Conservation (phyloP, 192 early-diverging fungal genomes). For the Thamnidium elegans region DNA sequence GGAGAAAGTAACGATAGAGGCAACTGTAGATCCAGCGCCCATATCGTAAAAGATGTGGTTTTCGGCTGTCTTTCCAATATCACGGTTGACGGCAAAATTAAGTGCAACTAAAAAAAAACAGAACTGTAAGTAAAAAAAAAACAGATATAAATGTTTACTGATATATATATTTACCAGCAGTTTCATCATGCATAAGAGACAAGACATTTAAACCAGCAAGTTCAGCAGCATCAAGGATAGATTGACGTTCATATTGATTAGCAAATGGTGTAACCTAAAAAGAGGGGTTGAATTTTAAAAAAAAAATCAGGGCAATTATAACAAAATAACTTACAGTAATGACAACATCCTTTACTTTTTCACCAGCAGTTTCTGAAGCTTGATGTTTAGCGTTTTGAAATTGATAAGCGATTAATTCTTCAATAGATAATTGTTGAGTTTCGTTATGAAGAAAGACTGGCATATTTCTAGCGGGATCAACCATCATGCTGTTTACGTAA, state of each 20-base stretch:
- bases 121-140: too few species aligned
- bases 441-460: slow-evolving; percentile 69
- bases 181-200: slow-evolving; percentile 89
- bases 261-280: slow-evolving; percentile 84
- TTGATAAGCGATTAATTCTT: slow-evolving; percentile 95
- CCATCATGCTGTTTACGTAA: slow-evolving; percentile 77
- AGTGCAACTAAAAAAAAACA: slow-evolving; percentile 62
- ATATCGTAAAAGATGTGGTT: slow-evolving; percentile 96
- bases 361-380: slow-evolving; percentile 73
- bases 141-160: too few species aligned
- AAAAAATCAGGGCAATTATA: slow-evolving; percentile 2
- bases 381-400: slow-evolving; percentile 83
- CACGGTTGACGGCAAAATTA: slow-evolving; percentile 82
- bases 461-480: slow-evolving; percentile 62
- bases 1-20: slow-evolving; percentile 79
- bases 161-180: slow-evolving; percentile 61
- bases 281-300: slow-evolving; percentile 2
- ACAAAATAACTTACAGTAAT: slow-evolving; percentile 66
- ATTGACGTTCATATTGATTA: slow-evolving; percentile 86
- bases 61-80: slow-evolving; percentile 61
- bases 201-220: slow-evolving; percentile 83
- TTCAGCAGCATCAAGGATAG: slow-evolving; percentile 89
- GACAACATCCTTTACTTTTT: slow-evolving; percentile 81
- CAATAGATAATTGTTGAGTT: slow-evolving; percentile 55
- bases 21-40: slow-evolving; percentile 94